Evolutionary conservation across 2,329 filamentous ascomycete genomes (phyloP), one percentile per base, ranked within the genome.

Genomic region (Pseudopyrenochaeta lycopersici): DNA sequence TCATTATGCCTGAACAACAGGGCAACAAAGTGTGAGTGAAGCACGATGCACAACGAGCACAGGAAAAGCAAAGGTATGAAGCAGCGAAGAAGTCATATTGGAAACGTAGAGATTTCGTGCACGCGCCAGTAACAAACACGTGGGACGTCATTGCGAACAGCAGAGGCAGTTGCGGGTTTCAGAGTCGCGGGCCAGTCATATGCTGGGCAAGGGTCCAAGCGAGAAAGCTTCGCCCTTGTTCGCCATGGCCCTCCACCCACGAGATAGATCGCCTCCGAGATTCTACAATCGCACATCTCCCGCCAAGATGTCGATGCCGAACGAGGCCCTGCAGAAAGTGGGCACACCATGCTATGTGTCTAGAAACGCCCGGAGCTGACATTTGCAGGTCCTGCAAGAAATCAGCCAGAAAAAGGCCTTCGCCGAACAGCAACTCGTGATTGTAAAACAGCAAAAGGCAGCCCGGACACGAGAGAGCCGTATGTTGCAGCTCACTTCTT

Each of bases 321-420:
- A 96, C 71, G 91, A 96, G 80, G 92, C 93, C 54, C 82, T 98
- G 62, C 91, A 97, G 76, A 97, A 97, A 89, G 94, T 94, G 33
- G 9, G 21, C 15, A 11, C n/a, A 30, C 31, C 33, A 21, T 11
- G 15, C 36, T 9, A n/a, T 42, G 11, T 17, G 9, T 10, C 2
- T 17, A 42, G 40, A n/a, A 2, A 18, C 32, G 32, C 12, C 5
- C 4, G 30, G 15, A 17, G 27, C 23, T 42, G 23, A 42, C 40
- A 18, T 15, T 15, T 23, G 10, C 12, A 97, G 94, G 83, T 97
- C 58, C 87, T 97, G 68, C 90, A 91, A 77, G 95, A 98, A 80
- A 97, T 98, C 70, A 92, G 97, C 79, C 88, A 89, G 62, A 95
- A 96, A 76, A 93, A 93, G 12, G 81, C 91, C 35, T 88, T 89